Evolutionary conservation across 2,329 filamentous ascomycete species (phyloP), one percentile per base, ranked within the genome.

Genomic region (Seiridium unicorne): DNA sequence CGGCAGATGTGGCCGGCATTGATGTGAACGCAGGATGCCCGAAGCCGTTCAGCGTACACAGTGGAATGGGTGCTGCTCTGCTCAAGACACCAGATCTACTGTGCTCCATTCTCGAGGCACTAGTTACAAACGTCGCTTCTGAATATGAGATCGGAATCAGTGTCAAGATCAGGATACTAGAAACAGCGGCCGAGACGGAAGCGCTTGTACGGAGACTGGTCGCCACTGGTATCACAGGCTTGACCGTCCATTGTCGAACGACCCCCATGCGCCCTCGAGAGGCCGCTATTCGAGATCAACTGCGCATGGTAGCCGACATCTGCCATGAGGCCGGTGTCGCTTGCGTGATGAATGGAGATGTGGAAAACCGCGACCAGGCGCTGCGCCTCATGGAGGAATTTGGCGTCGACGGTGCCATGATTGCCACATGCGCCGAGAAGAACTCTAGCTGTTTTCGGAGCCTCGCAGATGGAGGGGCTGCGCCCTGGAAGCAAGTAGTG

Each of bases 21-120:
- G 95, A 98, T 73, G 90, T 99, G 63, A 99, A 99, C 74, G 93
- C 95, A 0, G 95, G 95, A n/a, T 99, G 95, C 72, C 95, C 95
- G 0, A 99, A 99, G 76, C 91, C 94, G 0, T 99, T 99, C 76
- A 96, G 91, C 70, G 97, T 94, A 2, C 85, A 85, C 63, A 93
- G 93, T 62, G 95, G 95, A 54, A 99, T 99, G 95, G 95, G 95
- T 54, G 95, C 95, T 0, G 94, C 93, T 1, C 83, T 99, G 26
- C 84, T 99, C 13, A 86, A 86, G 66, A 94, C 90, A 0, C 94
- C 95, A 0, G 93, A 98, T 65, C 87, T 85, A 69, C 84, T 99
- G 1, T 90, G 88, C 67, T 84, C 88, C 0, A 99, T 99, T 64
- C 82, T 99, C 6, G 88, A 90, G 62, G 88, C 91, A 0, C 81